Evolutionary conservation across 495 filamentous ascomycete genomes (phyloP), one percentile per base, ranked within the genome.

Genomic region (Penicillium angulare): DNA sequence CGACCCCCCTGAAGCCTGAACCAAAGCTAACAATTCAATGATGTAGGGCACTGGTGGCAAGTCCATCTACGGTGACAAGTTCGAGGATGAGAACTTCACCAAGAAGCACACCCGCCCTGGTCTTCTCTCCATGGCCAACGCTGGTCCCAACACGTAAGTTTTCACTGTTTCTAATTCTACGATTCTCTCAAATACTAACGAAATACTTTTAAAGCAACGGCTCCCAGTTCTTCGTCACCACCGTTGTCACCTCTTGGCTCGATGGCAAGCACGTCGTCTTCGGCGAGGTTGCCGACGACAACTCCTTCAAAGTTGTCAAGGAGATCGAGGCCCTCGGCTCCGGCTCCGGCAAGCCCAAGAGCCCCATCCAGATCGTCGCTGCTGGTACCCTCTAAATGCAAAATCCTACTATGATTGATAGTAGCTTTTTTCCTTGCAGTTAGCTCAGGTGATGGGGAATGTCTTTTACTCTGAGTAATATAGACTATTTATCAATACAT

Each of bases 191-290:
- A 34, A 51, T 35, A 15, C 18, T 35, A n/a, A n/a, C n/a, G n/a
- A n/a, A n/a, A n/a, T n/a, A n/a, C 45, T 24, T 21, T n/a, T 59
- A 5, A 51, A 97, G 93, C 72, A 99, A 97, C 69, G 93, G 95
- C 60, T 91, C 86, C 51, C 95, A 97, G 70, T 99, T 99, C 85
- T 99, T 97, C 82, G 76, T 99, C 68, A 99, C 93, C 49, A 97
- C 95, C 26, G 87, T 95, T 55, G 75, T 81, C 21, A 99, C 93
- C 34, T 85, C 86, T 23, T 95, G 97, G 78, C 84, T 99, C 46
- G 90, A 97, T 66, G 84, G 86, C 59, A 97, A 97, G 79, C 93
- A 99, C 75, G 93, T 99, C 49, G 93, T 99, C 49, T 99, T 97
- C 71, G 93, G 93, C 54, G 87, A 97, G 72, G 92, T 99, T 36